phyloP scores from a whole-genome alignment of 2,329 filamentous ascomycete genomes.

The Arthrobotrys musiformis region DNA sequence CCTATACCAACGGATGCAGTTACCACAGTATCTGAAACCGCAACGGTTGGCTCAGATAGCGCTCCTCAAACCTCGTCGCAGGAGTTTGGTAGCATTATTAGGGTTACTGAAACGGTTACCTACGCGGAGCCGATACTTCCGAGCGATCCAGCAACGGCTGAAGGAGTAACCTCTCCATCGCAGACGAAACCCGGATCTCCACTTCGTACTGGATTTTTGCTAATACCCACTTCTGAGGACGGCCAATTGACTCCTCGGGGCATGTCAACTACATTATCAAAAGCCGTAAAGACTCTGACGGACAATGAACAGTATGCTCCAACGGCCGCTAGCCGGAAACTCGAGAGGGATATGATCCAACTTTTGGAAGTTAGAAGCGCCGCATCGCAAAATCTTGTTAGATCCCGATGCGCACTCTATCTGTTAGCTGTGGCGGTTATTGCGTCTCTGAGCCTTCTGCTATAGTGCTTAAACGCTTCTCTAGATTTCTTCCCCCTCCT shows the following conservation, averaged over 20 bases:
- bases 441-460: neutral
- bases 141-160: no score
- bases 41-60: neutral
- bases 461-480: neutral
- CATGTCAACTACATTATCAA: conserved; percentile 28
- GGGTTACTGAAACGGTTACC: conserved; percentile 5
- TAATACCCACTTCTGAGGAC: neutral
- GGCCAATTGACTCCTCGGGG: neutral
- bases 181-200: neutral
- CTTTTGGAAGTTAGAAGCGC: conserved; percentile 7
- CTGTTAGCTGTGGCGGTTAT: neutral
- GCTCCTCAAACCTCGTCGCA: neutral
- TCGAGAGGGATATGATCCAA: neutral
- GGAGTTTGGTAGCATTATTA: conserved; percentile 46
- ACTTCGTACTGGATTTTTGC: conserved; percentile 30
- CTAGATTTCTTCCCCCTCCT: neutral
- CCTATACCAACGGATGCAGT: conserved; percentile 19
- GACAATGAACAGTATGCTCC: conserved; percentile 13
- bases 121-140: conserved; percentile 41
- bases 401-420: neutral
- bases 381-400: neutral
- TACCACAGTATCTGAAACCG: conserved; percentile 41
- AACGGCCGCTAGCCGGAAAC: neutral
- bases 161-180: no score
- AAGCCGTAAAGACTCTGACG: neutral